These are phyloP conservation scores for Lactuca saligna DNA, from an alignment of 129 eudicot species.

Conservation along the genomic window DNA sequence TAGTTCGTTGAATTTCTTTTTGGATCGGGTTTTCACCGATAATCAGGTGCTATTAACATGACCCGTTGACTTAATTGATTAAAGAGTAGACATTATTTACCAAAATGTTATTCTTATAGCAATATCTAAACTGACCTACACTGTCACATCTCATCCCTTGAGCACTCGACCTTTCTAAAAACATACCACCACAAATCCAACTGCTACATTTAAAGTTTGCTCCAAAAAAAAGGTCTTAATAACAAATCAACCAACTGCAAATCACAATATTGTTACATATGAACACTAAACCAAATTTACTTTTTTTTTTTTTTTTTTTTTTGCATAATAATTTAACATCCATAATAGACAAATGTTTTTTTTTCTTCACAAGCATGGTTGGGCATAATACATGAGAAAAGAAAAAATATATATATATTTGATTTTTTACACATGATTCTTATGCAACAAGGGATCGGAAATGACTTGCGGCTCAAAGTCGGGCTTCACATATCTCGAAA, in stretches of 20 bases:
- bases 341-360: conserved; percentile 14
- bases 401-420: not conserved
- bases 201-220: not conserved
- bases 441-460: conserved; percentile 77
- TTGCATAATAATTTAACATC: conserved; percentile 19
- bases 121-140: too few species aligned
- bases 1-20: too few species aligned
- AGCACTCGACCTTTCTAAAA: too few species aligned
- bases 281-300: not conserved
- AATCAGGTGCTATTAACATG: too few species aligned
- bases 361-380: not conserved
- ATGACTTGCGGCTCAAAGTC: conserved; percentile 92
- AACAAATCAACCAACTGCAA: not conserved
- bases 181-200: not conserved
- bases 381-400: not conserved
- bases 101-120: too few species aligned
- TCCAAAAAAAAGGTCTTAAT: not conserved
- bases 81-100: too few species aligned
- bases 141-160: too few species aligned
- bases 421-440: conserved; percentile 35
- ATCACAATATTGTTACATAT: conserved; percentile 9
- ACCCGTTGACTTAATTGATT: too few species aligned
- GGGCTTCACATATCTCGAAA: conserved; percentile 62
- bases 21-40: too few species aligned
- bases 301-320: conserved; percentile 7